Conservation (phyloP, 2,329 filamentous ascomycete genomes). For the Talaromyces piceae region DNA sequence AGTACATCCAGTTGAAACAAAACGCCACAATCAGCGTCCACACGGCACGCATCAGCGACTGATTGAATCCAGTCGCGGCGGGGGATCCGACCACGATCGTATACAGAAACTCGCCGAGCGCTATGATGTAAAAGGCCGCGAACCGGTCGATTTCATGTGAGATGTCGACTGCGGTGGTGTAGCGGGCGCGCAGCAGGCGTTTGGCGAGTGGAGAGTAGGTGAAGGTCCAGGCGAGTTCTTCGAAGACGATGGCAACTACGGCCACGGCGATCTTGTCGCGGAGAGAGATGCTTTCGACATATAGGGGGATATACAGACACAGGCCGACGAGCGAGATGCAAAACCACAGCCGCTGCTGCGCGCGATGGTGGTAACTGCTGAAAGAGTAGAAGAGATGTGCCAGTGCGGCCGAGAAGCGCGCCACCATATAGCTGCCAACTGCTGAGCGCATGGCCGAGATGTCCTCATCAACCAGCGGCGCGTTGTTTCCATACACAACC, state of each 20-base stretch:
- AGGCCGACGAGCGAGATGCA: slow-evolving; percentile 36
- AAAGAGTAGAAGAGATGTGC: slow-evolving; percentile 39
- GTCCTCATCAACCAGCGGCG: slow-evolving; percentile 37
- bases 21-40: slow-evolving; percentile 46
- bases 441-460: slow-evolving; percentile 40
- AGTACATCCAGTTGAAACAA: slow-evolving; percentile 46
- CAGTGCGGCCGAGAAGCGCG: slow-evolving; percentile 34
- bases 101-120: slow-evolving; percentile 46
- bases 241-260: slow-evolving; percentile 35
- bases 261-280: slow-evolving; percentile 38
- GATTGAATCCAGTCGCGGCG: slow-evolving; percentile 40
- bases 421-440: slow-evolving; percentile 41
- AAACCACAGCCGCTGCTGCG: slow-evolving; percentile 40
- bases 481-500: slow-evolving; percentile 45
- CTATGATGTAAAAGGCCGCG: slow-evolving; percentile 47
- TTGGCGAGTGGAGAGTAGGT: slow-evolving; percentile 41
- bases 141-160: slow-evolving; percentile 45
- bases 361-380: slow-evolving; percentile 42
- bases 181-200: slow-evolving; percentile 34
- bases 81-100: slow-evolving; percentile 43
- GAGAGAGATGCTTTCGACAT: slow-evolving; percentile 35
- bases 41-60: slow-evolving; percentile 39
- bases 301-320: slow-evolving; percentile 39
- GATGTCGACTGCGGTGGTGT: slow-evolving; percentile 44
- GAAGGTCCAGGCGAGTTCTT: slow-evolving; percentile 40